Evolutionary conservation across 2,329 filamentous ascomycete genomes (phyloP).

Genomic region (Mycosphaerella arachidis): DNA sequence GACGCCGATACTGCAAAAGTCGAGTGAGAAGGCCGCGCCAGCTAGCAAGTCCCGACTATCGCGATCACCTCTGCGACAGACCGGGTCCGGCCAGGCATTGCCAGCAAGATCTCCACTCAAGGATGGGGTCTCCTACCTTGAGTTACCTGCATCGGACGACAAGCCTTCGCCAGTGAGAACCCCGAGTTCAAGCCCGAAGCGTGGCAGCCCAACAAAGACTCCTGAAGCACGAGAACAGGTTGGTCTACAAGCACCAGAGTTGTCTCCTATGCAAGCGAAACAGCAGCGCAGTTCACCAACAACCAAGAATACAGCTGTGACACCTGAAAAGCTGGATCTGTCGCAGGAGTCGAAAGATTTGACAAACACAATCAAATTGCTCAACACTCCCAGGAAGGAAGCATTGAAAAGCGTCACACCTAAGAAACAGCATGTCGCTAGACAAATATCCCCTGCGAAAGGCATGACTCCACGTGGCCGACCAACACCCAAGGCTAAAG

Average conservation of each 20-base stretch:
- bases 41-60: constrained; percentile 16
- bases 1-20: constrained; percentile 34
- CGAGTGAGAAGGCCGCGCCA: constrained; percentile 22
- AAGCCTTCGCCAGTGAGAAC: constrained; percentile 14
- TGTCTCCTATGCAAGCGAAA: constrained; percentile 28
- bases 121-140: constrained; percentile 19
- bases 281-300: constrained; percentile 23
- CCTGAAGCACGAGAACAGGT: constrained; percentile 8
- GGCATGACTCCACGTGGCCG: constrained; percentile 32
- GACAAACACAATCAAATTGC: constrained; percentile 43
- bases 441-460: constrained; percentile 40
- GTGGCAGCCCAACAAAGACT: constrained; percentile 4
- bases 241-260: constrained; percentile 20
- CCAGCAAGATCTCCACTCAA: constrained; percentile 13
- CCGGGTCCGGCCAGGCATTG: not conserved
- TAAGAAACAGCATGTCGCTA: constrained; percentile 33
- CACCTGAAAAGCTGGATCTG: constrained; percentile 17
- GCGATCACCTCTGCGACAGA: not conserved
- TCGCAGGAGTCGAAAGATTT: constrained; percentile 24
- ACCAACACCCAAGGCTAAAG: constrained; percentile 29
- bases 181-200: constrained; percentile 20
- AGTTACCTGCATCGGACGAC: constrained; percentile 14
- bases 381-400: constrained; percentile 48
- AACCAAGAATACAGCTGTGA: constrained; percentile 6
- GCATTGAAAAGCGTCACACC: constrained; percentile 39